Conservation (phyloP, 441 rosid genomes). For the Jatropha podagrica region DNA sequence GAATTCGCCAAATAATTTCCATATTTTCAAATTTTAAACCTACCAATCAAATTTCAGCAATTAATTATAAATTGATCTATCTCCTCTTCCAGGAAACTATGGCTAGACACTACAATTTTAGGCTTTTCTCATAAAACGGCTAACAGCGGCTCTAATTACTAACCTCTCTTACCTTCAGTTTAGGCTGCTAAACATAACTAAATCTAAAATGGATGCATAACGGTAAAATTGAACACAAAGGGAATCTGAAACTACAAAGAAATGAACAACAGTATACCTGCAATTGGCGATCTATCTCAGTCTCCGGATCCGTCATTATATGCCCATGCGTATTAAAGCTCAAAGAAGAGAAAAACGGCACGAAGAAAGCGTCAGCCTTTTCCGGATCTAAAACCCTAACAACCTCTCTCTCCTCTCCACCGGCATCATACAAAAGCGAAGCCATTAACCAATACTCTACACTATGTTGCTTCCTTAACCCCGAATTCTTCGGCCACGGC, state of each 20-base stretch:
- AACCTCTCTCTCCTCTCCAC: constrained; percentile 48
- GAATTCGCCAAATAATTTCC: not conserved
- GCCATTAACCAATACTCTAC: constrained; percentile 98
- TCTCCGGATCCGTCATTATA: constrained; percentile 88
- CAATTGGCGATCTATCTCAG: constrained; percentile 72
- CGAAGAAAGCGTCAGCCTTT: constrained; percentile 75
- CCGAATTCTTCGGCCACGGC: constrained; percentile 66
- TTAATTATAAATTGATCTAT: not conserved
- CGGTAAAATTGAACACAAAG: not conserved
- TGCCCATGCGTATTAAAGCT: constrained; percentile 89
- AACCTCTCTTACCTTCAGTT: not conserved
- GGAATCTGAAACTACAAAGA: not conserved
- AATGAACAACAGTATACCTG: constrained; percentile 49
- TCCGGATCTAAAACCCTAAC: constrained; percentile 94
- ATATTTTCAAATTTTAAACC: not conserved
- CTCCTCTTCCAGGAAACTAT: not conserved
- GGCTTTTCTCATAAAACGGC: too few species aligned
- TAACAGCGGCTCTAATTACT: not conserved
- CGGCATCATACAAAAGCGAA: constrained; percentile 57
- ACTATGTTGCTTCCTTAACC: constrained; percentile 77
- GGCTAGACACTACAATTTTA: too few species aligned
- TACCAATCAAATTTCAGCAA: not conserved
- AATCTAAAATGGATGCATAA: not conserved
- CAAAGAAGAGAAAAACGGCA: constrained; percentile 89
- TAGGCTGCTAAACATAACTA: not conserved